These are phyloP conservation scores for Annulohypoxylon nitens DNA, from an alignment of 495 filamentous ascomycete genomes.

Conservation along the genomic window DNA sequence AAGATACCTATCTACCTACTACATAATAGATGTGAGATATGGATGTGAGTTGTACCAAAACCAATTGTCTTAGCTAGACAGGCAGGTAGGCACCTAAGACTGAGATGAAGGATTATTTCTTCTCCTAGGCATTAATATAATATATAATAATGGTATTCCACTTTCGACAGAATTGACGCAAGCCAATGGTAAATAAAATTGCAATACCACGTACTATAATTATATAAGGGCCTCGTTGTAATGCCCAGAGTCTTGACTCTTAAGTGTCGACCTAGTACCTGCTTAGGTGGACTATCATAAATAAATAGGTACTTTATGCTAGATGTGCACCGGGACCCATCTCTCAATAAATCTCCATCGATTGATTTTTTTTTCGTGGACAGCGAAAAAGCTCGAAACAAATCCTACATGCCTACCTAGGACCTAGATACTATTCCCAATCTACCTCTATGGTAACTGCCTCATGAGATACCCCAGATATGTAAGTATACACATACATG, in stretches of 20 bases:
- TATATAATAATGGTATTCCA: not conserved
- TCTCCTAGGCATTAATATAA: not conserved
- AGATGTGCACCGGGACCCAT: too few relatives aligned
- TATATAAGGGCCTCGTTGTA: not conserved
- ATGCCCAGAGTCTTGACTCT: not conserved
- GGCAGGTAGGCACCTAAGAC: too few relatives aligned
- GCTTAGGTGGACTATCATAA: not conserved
- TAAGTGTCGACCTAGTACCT: not conserved
- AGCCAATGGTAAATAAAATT: slow-evolving; percentile 22
- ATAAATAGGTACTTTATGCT: too few relatives aligned
- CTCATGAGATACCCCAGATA: too few relatives aligned
- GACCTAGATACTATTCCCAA: too few relatives aligned
- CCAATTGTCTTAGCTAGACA: not conserved
- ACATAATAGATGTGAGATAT: not conserved
- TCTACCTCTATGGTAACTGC: too few relatives aligned
- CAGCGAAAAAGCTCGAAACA: not conserved
- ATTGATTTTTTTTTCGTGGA: not conserved
- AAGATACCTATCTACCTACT: too few relatives aligned
- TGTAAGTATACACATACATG: not conserved
- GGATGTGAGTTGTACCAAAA: not conserved
- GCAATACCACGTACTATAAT: slow-evolving; percentile 8
- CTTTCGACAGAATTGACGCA: slow-evolving; percentile 4
- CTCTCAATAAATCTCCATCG: not conserved
- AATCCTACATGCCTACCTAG: not conserved
- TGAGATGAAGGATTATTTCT: not conserved